Evolutionary conservation across 495 filamentous ascomycete genomes (phyloP).

Genomic region (Penicillium lagena): DNA sequence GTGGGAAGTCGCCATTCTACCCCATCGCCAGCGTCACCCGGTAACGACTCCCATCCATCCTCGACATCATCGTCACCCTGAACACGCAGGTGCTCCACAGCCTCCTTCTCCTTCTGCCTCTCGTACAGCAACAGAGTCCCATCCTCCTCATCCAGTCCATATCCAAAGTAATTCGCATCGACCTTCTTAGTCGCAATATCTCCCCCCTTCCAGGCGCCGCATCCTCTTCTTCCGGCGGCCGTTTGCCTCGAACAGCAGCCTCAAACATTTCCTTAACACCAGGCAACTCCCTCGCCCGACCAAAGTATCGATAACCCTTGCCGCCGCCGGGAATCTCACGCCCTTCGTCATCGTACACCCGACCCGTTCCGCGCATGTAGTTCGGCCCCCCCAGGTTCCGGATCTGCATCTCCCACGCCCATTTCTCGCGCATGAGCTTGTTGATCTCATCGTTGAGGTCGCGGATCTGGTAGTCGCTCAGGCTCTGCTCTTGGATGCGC

Average conservation of each 20-base stretch:
- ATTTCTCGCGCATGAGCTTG: constrained; percentile 96
- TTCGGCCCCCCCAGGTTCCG: constrained; percentile 91
- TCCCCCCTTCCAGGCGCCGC: constrained; percentile 54
- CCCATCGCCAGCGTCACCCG: constrained; percentile 80
- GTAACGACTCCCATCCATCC: constrained; percentile 75
- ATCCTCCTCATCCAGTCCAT: constrained; percentile 91
- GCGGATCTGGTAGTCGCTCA: constrained; percentile 93
- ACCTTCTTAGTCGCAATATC: constrained; percentile 74
- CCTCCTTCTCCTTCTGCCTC: constrained; percentile 73
- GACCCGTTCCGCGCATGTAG: constrained; percentile 86
- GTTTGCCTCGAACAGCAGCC: constrained; percentile 46
- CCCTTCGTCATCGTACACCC: constrained; percentile 87
- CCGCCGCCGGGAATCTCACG: constrained; percentile 84
- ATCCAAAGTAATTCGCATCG: constrained; percentile 94
- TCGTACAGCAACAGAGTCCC: constrained; percentile 79
- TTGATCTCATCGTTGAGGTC: constrained; percentile 99
- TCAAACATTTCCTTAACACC: constrained; percentile 98
- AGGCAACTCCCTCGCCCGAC: constrained; percentile 81
- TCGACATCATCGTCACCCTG: constrained; percentile 38
- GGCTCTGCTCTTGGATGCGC: constrained; percentile 81
- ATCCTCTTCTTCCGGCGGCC: constrained; percentile 55
- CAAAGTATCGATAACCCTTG: constrained; percentile 90
- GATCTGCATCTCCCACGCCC: constrained; percentile 97
- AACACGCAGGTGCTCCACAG: constrained; percentile 55
- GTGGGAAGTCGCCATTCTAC: constrained; percentile 79